Evolutionary conservation across 2,329 filamentous ascomycete genomes (phyloP).

Genomic region (Plectosphaerella plurivora): DNA sequence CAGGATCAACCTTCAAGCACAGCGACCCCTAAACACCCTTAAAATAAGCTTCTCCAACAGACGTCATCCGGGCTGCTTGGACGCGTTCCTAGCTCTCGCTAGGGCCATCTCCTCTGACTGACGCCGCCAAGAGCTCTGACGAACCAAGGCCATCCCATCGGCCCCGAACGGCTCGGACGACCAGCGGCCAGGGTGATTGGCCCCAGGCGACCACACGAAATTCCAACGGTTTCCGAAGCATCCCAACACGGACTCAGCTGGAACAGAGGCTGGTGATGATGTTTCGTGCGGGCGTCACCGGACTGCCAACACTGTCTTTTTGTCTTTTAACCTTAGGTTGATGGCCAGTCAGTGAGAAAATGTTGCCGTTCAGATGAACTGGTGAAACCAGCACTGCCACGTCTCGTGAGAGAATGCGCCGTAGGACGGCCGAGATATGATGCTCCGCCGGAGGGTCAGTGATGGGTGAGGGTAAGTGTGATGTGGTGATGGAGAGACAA

Average conservation of each 20-base stretch:
- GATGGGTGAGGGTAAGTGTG: not conserved
- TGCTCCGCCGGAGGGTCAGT: not conserved
- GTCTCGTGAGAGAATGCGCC: not conserved
- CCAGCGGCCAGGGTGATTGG: not conserved
- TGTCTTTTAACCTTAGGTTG: not conserved
- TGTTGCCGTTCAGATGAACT: not conserved
- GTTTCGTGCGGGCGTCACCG: not conserved
- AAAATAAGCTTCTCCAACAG: not conserved
- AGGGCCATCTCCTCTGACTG: not conserved
- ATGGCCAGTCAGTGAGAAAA: not conserved
- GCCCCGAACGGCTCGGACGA: not conserved
- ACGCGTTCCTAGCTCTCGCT: not conserved
- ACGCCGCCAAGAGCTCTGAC: not conserved
- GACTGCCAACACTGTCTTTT: not conserved
- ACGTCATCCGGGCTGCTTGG: not conserved
- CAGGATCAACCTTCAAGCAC: too few relatives aligned
- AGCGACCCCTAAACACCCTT: not conserved
- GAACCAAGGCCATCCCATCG: not conserved
- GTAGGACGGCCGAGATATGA: not conserved
- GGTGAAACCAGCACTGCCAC: not conserved
- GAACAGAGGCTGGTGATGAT: not conserved
- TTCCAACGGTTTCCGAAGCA: not conserved
- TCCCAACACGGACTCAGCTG: not conserved
- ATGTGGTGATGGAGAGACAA: not conserved
- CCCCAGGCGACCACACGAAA: not conserved